phyloP scores from a whole-genome alignment of 2,329 filamentous ascomycete genomes.

The Ophiostoma novo-ulmi region DNA sequence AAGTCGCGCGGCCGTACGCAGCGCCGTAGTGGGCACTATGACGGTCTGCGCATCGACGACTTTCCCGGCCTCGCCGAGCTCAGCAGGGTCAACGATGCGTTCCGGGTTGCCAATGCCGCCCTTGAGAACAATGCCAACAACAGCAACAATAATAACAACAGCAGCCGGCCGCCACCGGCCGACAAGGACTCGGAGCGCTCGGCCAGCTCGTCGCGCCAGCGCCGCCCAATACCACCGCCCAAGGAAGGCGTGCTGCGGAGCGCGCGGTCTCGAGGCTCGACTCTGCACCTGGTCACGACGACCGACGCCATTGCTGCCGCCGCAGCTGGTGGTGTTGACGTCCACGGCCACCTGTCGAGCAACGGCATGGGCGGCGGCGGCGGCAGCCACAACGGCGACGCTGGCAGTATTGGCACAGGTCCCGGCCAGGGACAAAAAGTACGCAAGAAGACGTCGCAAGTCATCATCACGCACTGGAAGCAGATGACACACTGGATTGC shows the following conservation, averaged over 20 bases:
- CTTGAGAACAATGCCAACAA: constrained; percentile 32
- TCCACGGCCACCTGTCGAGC: not conserved
- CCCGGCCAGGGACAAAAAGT: constrained; percentile 41
- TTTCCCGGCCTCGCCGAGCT: constrained; percentile 71
- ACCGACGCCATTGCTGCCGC: constrained; percentile 45
- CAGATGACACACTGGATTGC: constrained; percentile 61
- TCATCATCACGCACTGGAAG: constrained; percentile 57
- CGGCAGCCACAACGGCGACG: not conserved
- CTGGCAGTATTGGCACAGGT: constrained; percentile 30
- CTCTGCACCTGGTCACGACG: constrained; percentile 75
- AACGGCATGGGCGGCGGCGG: not conserved
- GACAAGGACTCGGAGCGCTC: constrained; percentile 75
- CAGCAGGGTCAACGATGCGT: constrained; percentile 40
- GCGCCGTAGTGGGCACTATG: constrained; percentile 63
- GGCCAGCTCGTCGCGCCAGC: constrained; percentile 69
- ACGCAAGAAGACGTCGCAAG: constrained; percentile 53
- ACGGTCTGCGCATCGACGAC: constrained; percentile 63
- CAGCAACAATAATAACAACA: constrained; percentile 24
- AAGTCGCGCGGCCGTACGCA: constrained; percentile 71
- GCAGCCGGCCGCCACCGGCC: constrained; percentile 66
- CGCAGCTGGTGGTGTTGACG: constrained; percentile 29
- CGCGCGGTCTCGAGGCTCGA: constrained; percentile 72
- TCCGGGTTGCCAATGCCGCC: constrained; percentile 32
- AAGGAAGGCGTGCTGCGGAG: constrained; percentile 70
- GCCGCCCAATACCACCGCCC: constrained; percentile 72